These are phyloP conservation scores for Jacaranda mimosifolia DNA, from an alignment of 257 asterid genomes.

Conservation along the genomic window DNA sequence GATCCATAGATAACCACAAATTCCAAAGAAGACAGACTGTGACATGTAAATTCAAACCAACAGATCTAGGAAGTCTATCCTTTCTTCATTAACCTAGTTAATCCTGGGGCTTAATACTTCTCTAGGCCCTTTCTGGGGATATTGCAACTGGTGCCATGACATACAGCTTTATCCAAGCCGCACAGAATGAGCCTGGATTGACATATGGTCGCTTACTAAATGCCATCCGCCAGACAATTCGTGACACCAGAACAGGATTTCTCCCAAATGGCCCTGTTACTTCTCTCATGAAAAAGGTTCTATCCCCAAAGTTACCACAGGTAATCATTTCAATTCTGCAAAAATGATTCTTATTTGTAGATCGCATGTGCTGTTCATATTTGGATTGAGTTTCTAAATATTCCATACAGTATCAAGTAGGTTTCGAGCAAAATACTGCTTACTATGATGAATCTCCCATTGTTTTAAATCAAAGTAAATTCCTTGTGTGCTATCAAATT, in stretches of 20 bases:
- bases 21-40: background rate
- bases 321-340: conserved; percentile 27
- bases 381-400: background rate
- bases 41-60: conserved; percentile 5
- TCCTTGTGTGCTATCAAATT: background rate
- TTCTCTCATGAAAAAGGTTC: conserved; percentile 39
- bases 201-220: conserved; percentile 60
- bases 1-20: background rate
- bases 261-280: conserved; percentile 41
- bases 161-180: conserved; percentile 66
- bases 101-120: conserved; percentile 13
- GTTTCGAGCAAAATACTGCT: background rate
- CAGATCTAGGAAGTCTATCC: background rate
- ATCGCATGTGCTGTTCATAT: background rate
- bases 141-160: conserved; percentile 70
- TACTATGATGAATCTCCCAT: background rate
- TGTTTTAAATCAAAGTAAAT: background rate
- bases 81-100: conserved; percentile 15
- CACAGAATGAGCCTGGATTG: conserved; percentile 57
- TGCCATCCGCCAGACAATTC: conserved; percentile 51
- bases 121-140: conserved; percentile 63
- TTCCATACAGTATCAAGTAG: background rate
- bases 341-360: background rate
- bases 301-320: conserved; percentile 38
- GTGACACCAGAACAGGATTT: conserved; percentile 36